Percentiles rank a stretch among this genome's conserved stretches.
Conservation (phyloP, 1,139 yeast genomes). For the Yamadazyma blattariae region DNA sequence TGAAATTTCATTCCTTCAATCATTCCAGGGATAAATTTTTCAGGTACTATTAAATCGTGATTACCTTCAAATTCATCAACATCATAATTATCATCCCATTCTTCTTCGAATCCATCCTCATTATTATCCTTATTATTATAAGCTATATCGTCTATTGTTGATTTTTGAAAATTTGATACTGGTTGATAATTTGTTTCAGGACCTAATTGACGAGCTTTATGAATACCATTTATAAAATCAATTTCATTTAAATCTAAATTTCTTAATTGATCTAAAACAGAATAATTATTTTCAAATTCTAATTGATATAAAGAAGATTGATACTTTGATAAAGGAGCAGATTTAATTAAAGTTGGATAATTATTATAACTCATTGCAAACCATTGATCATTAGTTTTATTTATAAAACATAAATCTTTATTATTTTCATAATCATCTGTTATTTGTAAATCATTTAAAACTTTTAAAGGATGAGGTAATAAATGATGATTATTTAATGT, state of each 20-base stretch:
- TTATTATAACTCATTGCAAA: conserved; percentile 77
- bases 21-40: conserved; percentile 21
- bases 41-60: conserved; percentile 8
- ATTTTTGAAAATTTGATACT: conserved; percentile 24
- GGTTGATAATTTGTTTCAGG: conserved; percentile 39
- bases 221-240: conserved; percentile 51
- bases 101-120: not conserved
- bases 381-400: conserved; percentile 72
- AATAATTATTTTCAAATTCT: conserved; percentile 11
- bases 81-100: not conserved
- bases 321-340: conserved; percentile 71
- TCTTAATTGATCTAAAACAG: conserved; percentile 13
- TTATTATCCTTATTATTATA: not conserved
- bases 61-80: not conserved
- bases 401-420: conserved; percentile 55
- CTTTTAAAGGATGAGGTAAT: conserved; percentile 65
- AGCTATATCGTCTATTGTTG: not conserved
- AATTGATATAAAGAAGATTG: conserved; percentile 36
- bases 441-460: conserved; percentile 33
- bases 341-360: conserved; percentile 77
- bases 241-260: conserved; percentile 15
- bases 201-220: conserved; percentile 34
- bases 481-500: conserved; percentile 35
- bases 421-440: conserved; percentile 21
- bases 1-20: conserved; percentile 38